Base-by-base conservation (phyloP, 208 protist species). In the Naegleria gruberi region DNA sequence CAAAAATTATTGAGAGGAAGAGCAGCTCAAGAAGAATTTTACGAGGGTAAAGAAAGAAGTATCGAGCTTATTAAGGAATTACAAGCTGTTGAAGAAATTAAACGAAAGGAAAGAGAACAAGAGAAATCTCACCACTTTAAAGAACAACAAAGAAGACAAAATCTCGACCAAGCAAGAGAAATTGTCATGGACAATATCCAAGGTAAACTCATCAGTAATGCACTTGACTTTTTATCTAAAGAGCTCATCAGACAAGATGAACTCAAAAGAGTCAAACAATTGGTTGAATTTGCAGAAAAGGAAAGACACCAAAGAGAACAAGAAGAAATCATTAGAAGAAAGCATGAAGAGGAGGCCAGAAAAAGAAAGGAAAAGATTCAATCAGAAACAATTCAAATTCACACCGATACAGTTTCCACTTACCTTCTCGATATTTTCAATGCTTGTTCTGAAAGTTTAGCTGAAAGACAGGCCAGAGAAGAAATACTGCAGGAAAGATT, bases 1-100 rank as follows among this genome's bases (percentile, higher is more conserved):
- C 96, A 98, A 92, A 93, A 95, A 30, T 92, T 98, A 85, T 91
- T 98, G 30, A 95, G 96, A 65, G 96, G 96, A 37, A 94, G 96
- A 55, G 95, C 96, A 4, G 96, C 97, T 81, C 96, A 98, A 93
- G 97, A 97, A 91, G 95, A 97, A 92, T 97, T 97, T 93, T 97
- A 97, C 91, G 96, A 98, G 84, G 96, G 96, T 34, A 97, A 97
- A 85, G 96, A 97, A 92, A 94, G 96, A 23, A 97, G 96, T 92
- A 93, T 95, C 82, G 96, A 95, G 19, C 95, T 98, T 55, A 98
- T 98, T 81, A 94, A 95, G 85, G 96, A 98, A 90, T 91, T 98
- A 90, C 96, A 97, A 94, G 95, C 95, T 1, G 96, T 96, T 42
- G 96, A 94, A 26, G 94, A 95, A 86, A 96, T 95, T 17, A 96